Evolutionary conservation across 2,329 filamentous ascomycete species (phyloP), one percentile per base, ranked within the genome.

Genomic region (Dissoconium aciculare): DNA sequence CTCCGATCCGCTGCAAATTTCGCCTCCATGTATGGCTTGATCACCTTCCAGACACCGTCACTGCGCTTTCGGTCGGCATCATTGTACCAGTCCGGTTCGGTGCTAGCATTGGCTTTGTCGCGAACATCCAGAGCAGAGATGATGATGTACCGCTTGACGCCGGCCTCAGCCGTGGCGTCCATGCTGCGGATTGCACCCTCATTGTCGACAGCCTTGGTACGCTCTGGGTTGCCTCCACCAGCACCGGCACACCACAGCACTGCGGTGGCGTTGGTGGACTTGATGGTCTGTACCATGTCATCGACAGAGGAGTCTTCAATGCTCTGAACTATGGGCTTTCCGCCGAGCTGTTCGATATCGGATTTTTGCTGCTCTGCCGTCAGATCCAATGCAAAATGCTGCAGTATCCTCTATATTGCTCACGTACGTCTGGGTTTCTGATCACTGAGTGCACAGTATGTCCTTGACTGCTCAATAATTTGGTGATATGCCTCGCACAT

Each of bases 171-270:
- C 1, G 71, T 63, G 4, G 74, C 71, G 29, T 65, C 62, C 55
- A 77, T 67, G 48, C 74, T 71, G 48, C 70, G 60, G 26, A 66
- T 64, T 6, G 72, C 74, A 3, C 74, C 74, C 44, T 78, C 71
- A 24, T 67, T 61, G 51, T 78, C 73, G 31, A 78, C 63, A 28
- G 62, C 61, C 43, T 62, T 63, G 1, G 71, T 76, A 44, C 69
- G 49, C 11, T 69, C 63, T 0, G 69, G 50, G 2, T 61, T 67
- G 27, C 51, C 43, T 38, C 42, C 35, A 33, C 56, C 32, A 36
- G 51, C 38, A 38, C 48, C 35, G 33, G 53, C 38, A 40, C 50
- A 35, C 50, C 50, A 53, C 38, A 52, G 38, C 11, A 54, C 37
- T 23, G 44, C 43, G 29, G 32, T 43, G 55, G 59, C 54, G 10